A percentile compares a stretch with the other conserved stretches of the same genome.
These are phyloP conservation scores for Eucalyptus lansdowneana DNA, from an alignment of 345 rosid genomes.

Conservation along the genomic window DNA sequence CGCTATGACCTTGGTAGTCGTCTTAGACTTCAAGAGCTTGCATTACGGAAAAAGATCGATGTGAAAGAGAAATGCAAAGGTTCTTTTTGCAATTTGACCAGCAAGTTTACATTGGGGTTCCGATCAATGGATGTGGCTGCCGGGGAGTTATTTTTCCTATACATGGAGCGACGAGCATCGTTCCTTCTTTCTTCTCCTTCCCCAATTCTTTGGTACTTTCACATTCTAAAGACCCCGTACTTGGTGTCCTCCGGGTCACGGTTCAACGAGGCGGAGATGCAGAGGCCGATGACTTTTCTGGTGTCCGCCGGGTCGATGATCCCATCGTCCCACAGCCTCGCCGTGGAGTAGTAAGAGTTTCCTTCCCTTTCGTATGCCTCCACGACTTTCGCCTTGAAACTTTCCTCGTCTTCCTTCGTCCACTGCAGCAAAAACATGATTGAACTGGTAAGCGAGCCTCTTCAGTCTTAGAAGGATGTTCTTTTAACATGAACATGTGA, in stretches of 20 bases:
- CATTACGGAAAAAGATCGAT: neutral
- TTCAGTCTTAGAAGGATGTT: neutral
- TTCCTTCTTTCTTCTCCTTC: neutral
- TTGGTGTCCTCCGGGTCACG: conserved; percentile 51
- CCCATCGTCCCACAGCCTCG: conserved; percentile 96
- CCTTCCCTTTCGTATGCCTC: conserved; percentile 84
- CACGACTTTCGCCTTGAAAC: conserved; percentile 56
- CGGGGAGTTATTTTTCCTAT: neutral
- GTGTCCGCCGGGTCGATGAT: conserved; percentile 91
- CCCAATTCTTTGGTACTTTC: neutral
- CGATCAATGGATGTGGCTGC: neutral
- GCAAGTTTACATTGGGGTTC: neutral
- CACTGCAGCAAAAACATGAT: conserved; percentile 30
- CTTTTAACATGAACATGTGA: neutral
- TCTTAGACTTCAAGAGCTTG: neutral
- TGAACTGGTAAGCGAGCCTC: neutral
- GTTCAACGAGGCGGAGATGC: conserved; percentile 64
- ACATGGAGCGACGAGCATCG: neutral
- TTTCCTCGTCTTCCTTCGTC: conserved; percentile 66
- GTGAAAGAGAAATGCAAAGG: neutral
- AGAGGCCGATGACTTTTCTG: conserved; percentile 52
- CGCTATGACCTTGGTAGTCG: neutral
- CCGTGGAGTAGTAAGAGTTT: conserved; percentile 70
- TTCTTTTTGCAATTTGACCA: neutral
- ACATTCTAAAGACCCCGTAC: conserved; percentile 90